Percentiles rank a stretch among this genome's conserved stretches.
phyloP scores from a whole-genome alignment of 2,329 filamentous ascomycete species.

The Sphaceloma murrayae region DNA sequence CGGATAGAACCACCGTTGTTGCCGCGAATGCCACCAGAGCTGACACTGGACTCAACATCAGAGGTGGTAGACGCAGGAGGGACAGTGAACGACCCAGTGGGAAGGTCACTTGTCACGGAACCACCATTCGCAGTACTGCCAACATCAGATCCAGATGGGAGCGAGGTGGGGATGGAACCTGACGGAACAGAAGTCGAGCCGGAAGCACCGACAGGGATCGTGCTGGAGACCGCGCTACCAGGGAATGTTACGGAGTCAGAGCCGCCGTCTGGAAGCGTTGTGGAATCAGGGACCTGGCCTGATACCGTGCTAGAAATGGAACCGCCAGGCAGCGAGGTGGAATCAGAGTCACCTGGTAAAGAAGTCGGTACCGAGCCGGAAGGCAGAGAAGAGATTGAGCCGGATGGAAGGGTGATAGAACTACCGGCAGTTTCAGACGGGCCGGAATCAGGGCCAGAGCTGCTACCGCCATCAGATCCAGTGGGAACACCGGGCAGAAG shows the following conservation, averaged over 20 bases:
- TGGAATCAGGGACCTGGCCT: no score
- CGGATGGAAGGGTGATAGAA: not conserved
- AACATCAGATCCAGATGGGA: no score
- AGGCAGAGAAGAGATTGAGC: not conserved
- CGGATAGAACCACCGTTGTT: not conserved
- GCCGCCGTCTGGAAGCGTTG: not conserved
- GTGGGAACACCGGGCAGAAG: not conserved
- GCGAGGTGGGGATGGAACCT: not conserved
- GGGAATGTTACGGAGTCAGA: not conserved
- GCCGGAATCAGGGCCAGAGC: not conserved
- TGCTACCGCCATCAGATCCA: not conserved
- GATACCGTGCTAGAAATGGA: not conserved
- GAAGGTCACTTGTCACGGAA: no score
- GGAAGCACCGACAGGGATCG: no score
- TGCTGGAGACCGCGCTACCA: not conserved
- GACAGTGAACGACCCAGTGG: no score
- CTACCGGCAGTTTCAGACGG: no score
- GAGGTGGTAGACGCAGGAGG: no score
- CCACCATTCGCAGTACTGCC: no score
- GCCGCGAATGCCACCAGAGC: slow-evolving; percentile 1
- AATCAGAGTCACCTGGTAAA: no score
- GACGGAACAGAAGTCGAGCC: not conserved
- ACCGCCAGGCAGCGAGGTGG: not conserved
- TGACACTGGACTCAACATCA: not conserved
- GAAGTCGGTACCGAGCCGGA: not conserved